A percentile compares a stretch with the other conserved stretches of the same genome.
These are phyloP conservation scores for Pleurotus ostreatus DNA, from an alignment of 768 basidiomycete species.

Conservation along the genomic window DNA sequence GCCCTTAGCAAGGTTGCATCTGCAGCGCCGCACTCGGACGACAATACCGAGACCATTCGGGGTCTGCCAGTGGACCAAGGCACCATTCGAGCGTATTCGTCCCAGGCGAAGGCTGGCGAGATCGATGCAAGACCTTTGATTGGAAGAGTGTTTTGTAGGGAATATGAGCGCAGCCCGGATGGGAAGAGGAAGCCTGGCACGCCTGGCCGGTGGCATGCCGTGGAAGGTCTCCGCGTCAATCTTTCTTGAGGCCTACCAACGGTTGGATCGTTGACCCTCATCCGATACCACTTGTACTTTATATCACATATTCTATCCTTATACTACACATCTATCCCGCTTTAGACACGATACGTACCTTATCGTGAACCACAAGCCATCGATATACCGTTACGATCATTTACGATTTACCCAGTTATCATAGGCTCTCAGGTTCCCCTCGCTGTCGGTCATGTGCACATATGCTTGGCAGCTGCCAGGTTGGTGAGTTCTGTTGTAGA, in stretches of 20 bases:
- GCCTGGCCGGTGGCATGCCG: slow-evolving; percentile 5
- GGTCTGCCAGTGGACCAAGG: background rate
- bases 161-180: slow-evolving; percentile 2
- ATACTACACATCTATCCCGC: too few relatives aligned
- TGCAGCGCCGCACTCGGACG: background rate
- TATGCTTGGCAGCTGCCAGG: too few relatives aligned
- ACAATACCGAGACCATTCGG: background rate
- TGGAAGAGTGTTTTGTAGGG: slow-evolving; percentile 5
- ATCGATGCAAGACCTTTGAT: background rate
- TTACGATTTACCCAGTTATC: too few relatives aligned
- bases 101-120: background rate
- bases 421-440: too few relatives aligned
- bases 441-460: too few relatives aligned
- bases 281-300: too few relatives aligned
- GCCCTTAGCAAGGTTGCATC: background rate
- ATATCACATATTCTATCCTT: too few relatives aligned
- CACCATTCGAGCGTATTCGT: background rate
- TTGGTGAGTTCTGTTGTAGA: too few relatives aligned
- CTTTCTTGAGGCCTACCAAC: background rate
- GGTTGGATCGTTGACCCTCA: too few relatives aligned
- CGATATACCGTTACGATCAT: too few relatives aligned
- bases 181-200: slow-evolving; percentile 2
- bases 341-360: too few relatives aligned
- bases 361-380: too few relatives aligned
- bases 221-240: slow-evolving; percentile 3